Evolutionary conservation across 1,284 basidiomycete species (phyloP).

Genomic region (Ganoderma multipileum): DNA sequence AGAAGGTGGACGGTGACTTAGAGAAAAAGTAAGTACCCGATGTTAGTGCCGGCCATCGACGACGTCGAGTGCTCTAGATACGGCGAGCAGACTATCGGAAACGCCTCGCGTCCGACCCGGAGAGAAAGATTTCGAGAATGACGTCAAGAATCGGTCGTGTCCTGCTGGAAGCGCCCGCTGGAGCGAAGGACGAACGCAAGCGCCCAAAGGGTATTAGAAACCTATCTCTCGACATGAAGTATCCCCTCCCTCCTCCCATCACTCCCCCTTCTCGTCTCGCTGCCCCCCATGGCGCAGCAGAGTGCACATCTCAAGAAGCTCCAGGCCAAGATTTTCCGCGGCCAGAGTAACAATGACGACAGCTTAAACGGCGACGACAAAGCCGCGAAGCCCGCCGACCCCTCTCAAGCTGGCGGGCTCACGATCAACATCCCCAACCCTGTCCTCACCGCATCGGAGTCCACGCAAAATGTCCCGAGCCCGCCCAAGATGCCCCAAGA

Average conservation of each 20-base stretch:
- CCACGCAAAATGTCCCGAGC: slow-evolving; percentile 21
- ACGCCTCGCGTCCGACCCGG: no score
- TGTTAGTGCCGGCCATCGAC: background rate
- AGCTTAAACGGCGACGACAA: slow-evolving; percentile 24
- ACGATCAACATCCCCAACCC: slow-evolving; percentile 84
- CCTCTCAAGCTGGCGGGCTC: slow-evolving; percentile 51
- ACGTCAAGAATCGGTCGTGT: slow-evolving; percentile 28
- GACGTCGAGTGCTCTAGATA: background rate
- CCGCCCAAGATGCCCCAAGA: slow-evolving; percentile 47
- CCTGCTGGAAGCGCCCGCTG: slow-evolving; percentile 21
- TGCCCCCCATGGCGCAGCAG: slow-evolving; percentile 43
- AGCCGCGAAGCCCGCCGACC: slow-evolving; percentile 41
- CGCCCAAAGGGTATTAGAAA: slow-evolving; percentile 17
- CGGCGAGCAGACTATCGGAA: background rate
- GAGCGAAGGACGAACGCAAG: slow-evolving; percentile 19
- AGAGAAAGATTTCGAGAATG: slow-evolving; percentile 15
- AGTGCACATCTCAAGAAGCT: slow-evolving; percentile 60
- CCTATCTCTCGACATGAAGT: slow-evolving; percentile 16
- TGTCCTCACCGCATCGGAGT: slow-evolving; percentile 14
- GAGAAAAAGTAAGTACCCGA: background rate
- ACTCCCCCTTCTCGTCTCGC: slow-evolving; percentile 35
- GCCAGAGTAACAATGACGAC: slow-evolving; percentile 38
- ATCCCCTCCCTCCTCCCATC: slow-evolving; percentile 34
- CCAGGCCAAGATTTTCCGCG: slow-evolving; percentile 80
- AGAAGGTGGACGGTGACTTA: background rate